Conservation (phyloP, 345 rosid genomes). For the Salix udensis region DNA sequence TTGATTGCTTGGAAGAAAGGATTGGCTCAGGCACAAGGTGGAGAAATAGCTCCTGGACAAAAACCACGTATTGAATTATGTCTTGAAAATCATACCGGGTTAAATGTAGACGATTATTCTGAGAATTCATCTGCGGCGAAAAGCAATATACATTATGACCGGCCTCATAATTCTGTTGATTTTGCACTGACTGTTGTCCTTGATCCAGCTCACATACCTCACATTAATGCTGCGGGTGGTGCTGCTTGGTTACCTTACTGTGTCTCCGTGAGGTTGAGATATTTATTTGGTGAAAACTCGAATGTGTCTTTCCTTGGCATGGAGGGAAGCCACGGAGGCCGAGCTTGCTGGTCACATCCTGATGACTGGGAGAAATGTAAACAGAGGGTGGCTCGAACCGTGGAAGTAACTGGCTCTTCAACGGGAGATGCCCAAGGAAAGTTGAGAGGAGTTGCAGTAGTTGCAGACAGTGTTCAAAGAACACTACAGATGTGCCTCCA, state of each 20-base stretch:
- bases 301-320: slow-evolving; percentile 64
- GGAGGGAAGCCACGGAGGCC: slow-evolving; percentile 99
- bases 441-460: slow-evolving; percentile 64
- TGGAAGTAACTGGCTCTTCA: slow-evolving; percentile 49
- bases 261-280: slow-evolving; percentile 78
- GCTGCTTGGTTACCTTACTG: slow-evolving; percentile 99
- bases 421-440: slow-evolving; percentile 70
- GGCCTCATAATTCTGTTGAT: slow-evolving; percentile 77
- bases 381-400: slow-evolving; percentile 63
- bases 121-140: slow-evolving; percentile 54
- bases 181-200: slow-evolving; percentile 88
- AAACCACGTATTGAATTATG: slow-evolving; percentile 88
- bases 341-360: slow-evolving; percentile 73
- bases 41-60: slow-evolving; percentile 81
- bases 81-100: slow-evolving; percentile 83
- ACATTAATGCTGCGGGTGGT: slow-evolving; percentile 87
- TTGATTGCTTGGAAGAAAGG: slow-evolving; percentile 98
- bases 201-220: slow-evolving; percentile 86
- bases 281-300: slow-evolving; percentile 66
- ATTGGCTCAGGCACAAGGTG: slow-evolving; percentile 66
- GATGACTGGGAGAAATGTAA: slow-evolving; percentile 97
- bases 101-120: slow-evolving; percentile 26
- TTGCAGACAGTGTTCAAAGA: slow-evolving; percentile 81
- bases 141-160: slow-evolving; percentile 84
- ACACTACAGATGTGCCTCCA: slow-evolving; percentile 62